Percentiles rank a stretch among this genome's conserved stretches.
phyloP scores from a whole-genome alignment of 169 alveolate species.

The Eimeria tenella region DNA sequence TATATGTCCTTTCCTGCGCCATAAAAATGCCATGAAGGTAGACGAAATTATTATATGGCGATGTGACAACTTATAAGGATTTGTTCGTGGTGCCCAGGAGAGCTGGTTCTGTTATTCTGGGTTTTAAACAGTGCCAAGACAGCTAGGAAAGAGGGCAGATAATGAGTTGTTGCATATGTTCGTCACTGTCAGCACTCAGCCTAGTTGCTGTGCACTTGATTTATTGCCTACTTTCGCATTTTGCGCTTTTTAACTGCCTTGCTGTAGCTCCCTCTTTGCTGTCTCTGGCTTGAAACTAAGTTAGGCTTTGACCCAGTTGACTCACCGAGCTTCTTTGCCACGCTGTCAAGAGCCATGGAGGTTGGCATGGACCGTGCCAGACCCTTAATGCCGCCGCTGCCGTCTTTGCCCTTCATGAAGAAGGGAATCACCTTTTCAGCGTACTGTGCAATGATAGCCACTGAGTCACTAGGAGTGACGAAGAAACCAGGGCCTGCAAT shows the following conservation, averaged over 20 bases:
- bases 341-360: conserved; percentile 95
- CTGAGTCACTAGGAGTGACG: conserved; percentile 97
- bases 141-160: neutral
- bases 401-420: conserved; percentile 77
- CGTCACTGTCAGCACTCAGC: too few species aligned
- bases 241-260: neutral
- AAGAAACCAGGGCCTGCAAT: conserved; percentile 91
- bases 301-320: too few species aligned
- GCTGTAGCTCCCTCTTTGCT: neutral
- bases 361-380: conserved; percentile 98
- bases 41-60: neutral
- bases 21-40: neutral
- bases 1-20: conserved; percentile 86
- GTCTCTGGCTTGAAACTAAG: too few species aligned
- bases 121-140: neutral
- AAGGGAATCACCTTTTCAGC: conserved; percentile 90
- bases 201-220: too few species aligned
- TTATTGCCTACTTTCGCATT: neutral
- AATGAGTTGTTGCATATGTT: too few species aligned
- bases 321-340: conserved; percentile 91
- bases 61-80: too few species aligned
- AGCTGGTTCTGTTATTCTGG: too few species aligned
- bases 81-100: too few species aligned
- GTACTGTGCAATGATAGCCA: conserved; percentile 95
- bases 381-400: conserved; percentile 91